Evolutionary conservation across 1,284 basidiomycete species (phyloP).

Genomic region (Tylopilus sp.): DNA sequence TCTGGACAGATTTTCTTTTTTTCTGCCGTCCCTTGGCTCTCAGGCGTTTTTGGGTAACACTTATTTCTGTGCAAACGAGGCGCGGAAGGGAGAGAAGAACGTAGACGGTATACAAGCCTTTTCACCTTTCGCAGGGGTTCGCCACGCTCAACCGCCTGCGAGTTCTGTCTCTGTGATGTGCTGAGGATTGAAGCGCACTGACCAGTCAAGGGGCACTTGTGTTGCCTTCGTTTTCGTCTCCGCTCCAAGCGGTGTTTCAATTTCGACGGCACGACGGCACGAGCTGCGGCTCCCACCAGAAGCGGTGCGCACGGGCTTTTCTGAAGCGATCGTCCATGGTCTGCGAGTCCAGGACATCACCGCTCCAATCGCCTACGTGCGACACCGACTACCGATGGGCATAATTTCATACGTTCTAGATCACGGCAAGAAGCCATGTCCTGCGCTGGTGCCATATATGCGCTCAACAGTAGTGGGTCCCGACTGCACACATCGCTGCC

Average conservation of each 20-base stretch:
- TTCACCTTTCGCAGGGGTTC: conserved; percentile 38
- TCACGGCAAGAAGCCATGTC: neutral
- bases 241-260: conserved; percentile 28
- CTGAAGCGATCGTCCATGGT: conserved; percentile 25
- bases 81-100: conserved; percentile 37
- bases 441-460: neutral
- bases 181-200: conserved; percentile 38
- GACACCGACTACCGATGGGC: neutral
- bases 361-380: conserved; percentile 3
- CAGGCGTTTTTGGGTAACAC: conserved; percentile 48
- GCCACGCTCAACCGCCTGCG: conserved; percentile 38
- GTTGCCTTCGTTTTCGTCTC: conserved; percentile 29
- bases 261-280: conserved; percentile 29
- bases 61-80: conserved; percentile 48
- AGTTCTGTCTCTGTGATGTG: conserved; percentile 42
- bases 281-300: conserved; percentile 8
- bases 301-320: conserved; percentile 26
- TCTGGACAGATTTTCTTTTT: conserved; percentile 45
- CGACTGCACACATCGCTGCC: neutral
- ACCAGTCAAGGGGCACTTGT: conserved; percentile 29
- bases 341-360: conserved; percentile 8
- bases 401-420: conserved; percentile 1
- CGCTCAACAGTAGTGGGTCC: conserved; percentile 7
- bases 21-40: conserved; percentile 44
- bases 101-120: conserved; percentile 38